Percentiles rank a stretch among this genome's conserved stretches.
Conservation (phyloP, 2,329 filamentous ascomycete genomes). For the Xylaria sp. region DNA sequence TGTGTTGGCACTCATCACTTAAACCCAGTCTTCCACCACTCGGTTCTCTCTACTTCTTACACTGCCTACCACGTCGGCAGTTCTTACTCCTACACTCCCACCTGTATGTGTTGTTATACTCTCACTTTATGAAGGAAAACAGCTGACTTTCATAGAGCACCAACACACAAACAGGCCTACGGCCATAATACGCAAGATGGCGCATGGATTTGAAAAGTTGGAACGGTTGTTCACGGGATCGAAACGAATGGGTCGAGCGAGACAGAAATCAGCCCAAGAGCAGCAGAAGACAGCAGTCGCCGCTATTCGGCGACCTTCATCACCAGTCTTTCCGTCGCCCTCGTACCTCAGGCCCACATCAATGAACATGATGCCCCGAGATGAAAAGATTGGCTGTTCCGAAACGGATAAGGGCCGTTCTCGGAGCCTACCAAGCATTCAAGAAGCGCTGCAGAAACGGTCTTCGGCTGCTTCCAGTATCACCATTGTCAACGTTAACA, state of each 20-base stretch:
- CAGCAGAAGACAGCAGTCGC: constrained; percentile 16
- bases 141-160: constrained; percentile 4
- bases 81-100: background rate
- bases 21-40: background rate
- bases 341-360: constrained; percentile 51
- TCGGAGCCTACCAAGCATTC: constrained; percentile 25
- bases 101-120: constrained; percentile 4
- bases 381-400: constrained; percentile 42
- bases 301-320: constrained; percentile 15
- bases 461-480: constrained; percentile 25
- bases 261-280: constrained; percentile 20
- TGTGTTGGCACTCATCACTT: background rate
- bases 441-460: constrained; percentile 20
- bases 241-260: constrained; percentile 36
- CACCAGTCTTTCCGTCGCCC: constrained; percentile 29
- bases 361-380: constrained; percentile 52
- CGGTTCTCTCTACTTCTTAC: background rate
- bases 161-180: background rate
- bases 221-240: constrained; percentile 46
- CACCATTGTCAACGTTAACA: constrained; percentile 19
- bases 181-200: constrained; percentile 35
- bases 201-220: constrained; percentile 43
- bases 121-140: background rate
- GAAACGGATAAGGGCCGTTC: constrained; percentile 24
- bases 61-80: background rate